A percentile compares a stretch with the other conserved stretches of the same genome.
phyloP scores from a whole-genome alignment of 2,329 filamentous ascomycete species.

The Calonectria multiphialidica region DNA sequence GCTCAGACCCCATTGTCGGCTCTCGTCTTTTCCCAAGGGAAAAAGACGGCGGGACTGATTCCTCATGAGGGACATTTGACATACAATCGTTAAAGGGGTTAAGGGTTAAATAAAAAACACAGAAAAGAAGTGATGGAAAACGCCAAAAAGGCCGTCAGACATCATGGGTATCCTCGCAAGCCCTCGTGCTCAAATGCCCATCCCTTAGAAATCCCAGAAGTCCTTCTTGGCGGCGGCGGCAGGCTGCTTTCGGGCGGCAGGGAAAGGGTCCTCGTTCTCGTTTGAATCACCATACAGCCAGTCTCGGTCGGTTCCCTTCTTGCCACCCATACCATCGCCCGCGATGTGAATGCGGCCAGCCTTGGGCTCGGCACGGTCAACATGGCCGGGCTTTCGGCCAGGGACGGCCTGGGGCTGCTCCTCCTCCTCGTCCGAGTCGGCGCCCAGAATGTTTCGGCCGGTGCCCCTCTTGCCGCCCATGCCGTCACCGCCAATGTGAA shows the following conservation, averaged over 20 bases:
- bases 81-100: constrained; percentile 32
- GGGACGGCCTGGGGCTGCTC: constrained; percentile 45
- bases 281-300: constrained; percentile 69
- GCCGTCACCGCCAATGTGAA: constrained; percentile 68
- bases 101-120: constrained; percentile 1
- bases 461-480: constrained; percentile 72
- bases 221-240: constrained; percentile 51
- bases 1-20: constrained; percentile 8
- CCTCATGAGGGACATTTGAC: constrained; percentile 50
- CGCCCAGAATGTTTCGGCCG: constrained; percentile 68
- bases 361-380: constrained; percentile 30
- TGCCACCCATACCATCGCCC: constrained; percentile 75
- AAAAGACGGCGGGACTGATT: constrained; percentile 9
- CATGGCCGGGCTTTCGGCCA: constrained; percentile 30
- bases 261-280: constrained; percentile 47
- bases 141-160: constrained; percentile 10
- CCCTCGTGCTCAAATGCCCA: constrained; percentile 19
- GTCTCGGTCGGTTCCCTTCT: constrained; percentile 63
- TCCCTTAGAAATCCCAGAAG: constrained; percentile 62
- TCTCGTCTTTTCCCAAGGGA: constrained; percentile 22
- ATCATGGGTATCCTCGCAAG: constrained; percentile 27
- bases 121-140: constrained; percentile 19
- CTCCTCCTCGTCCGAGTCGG: constrained; percentile 60
- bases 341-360: constrained; percentile 55
- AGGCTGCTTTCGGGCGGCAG: constrained; percentile 51